Percentiles rank a stretch among this genome's conserved stretches.
Conservation (phyloP, 441 rosid species). For the Dalechampia spathulata region DNA sequence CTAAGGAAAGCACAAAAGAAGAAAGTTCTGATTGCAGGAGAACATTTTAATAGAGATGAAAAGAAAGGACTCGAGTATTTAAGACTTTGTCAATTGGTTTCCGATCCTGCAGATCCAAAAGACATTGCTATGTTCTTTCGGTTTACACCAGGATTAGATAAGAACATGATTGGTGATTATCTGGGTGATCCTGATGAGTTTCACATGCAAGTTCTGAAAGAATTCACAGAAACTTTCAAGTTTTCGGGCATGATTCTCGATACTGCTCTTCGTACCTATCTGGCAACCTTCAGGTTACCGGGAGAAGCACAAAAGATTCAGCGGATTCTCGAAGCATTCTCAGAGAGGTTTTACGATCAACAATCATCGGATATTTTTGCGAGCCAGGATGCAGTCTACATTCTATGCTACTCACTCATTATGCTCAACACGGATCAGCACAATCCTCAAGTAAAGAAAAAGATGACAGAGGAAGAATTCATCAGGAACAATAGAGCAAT, state of each 20-base stretch:
- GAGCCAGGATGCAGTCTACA: conserved; percentile 61
- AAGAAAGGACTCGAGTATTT: conserved; percentile 81
- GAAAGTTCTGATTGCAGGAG: conserved; percentile 59
- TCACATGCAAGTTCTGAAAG: conserved; percentile 58
- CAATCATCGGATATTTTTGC: conserved; percentile 65
- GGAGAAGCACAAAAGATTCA: conserved; percentile 93
- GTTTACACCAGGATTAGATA: conserved; percentile 59
- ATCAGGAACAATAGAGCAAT: conserved; percentile 80
- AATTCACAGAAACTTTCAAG: conserved; percentile 65
- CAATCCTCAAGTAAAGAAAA: conserved; percentile 85
- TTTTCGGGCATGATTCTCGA: conserved; percentile 80
- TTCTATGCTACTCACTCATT: conserved; percentile 76
- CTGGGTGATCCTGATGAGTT: conserved; percentile 86
- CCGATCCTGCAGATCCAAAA: conserved; percentile 63
- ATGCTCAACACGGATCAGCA: conserved; percentile 96
- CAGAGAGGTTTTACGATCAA: conserved; percentile 62
- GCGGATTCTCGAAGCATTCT: conserved; percentile 74
- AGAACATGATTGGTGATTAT: conserved; percentile 67
- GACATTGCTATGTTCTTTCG: conserved; percentile 64
- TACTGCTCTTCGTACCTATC: conserved; percentile 61
- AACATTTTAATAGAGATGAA: conserved; percentile 73
- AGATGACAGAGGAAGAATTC: conserved; percentile 96
- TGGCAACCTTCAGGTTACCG: conserved; percentile 68
- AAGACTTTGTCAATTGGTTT: conserved; percentile 45
- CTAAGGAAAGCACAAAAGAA: conserved; percentile 65